These are phyloP conservation scores for Arthroderma sp. DNA, from an alignment of 2,329 filamentous ascomycete species.

Conservation along the genomic window DNA sequence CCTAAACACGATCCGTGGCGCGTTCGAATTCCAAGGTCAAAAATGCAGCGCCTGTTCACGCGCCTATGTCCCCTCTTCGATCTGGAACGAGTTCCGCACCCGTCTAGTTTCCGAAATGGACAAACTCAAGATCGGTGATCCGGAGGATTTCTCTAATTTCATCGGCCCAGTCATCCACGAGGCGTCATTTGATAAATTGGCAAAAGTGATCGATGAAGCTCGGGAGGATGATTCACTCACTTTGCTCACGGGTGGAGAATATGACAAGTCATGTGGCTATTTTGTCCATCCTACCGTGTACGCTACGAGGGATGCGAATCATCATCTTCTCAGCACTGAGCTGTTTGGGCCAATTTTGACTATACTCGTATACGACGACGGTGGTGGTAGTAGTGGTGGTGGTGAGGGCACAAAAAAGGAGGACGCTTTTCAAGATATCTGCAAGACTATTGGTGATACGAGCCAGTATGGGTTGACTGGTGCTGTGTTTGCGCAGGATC, in stretches of 20 bases:
- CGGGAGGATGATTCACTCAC: constrained; percentile 60
- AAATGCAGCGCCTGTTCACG: constrained; percentile 85
- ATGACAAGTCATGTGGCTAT: constrained; percentile 66
- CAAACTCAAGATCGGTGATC: constrained; percentile 56
- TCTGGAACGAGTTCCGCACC: constrained; percentile 58
- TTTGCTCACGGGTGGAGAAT: constrained; percentile 60
- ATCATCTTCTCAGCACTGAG: constrained; percentile 62
- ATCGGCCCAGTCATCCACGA: constrained; percentile 78
- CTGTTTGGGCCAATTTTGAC: constrained; percentile 69
- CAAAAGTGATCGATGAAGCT: constrained; percentile 60
- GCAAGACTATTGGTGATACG: constrained; percentile 34
- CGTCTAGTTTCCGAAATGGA: constrained; percentile 54
- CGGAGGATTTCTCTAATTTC: constrained; percentile 61
- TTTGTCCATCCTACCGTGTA: constrained; percentile 77
- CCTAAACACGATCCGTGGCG: constrained; percentile 69
- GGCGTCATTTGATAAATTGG: constrained; percentile 66
- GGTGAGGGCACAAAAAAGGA: constrained; percentile 8
- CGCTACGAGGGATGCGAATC: constrained; percentile 55
- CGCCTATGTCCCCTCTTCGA: constrained; percentile 60
- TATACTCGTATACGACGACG: constrained; percentile 65
- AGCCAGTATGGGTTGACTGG: constrained; percentile 30
- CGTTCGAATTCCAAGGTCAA: constrained; percentile 82
- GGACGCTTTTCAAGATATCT: constrained; percentile 43
- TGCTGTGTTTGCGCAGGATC: constrained; percentile 28
- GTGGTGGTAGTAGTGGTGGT: constrained; percentile 22